phyloP scores from a whole-genome alignment of 2,329 filamentous ascomycete species.

The Hortaea werneckii region DNA sequence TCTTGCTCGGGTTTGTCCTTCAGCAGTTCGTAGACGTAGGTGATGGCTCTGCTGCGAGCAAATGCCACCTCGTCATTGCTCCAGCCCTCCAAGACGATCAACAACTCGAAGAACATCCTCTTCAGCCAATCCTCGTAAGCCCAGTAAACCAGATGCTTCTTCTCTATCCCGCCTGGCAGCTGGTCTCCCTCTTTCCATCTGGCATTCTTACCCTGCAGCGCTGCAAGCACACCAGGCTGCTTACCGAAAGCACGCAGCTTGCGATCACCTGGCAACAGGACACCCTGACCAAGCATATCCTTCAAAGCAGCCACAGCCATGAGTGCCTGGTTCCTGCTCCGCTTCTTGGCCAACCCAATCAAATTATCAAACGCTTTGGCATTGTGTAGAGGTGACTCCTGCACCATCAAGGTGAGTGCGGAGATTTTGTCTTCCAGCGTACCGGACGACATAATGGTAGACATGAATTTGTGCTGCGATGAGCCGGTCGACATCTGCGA shows the following conservation, averaged over 20 bases:
- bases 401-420: slow-evolving; percentile 82
- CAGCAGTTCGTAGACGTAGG: slow-evolving; percentile 81
- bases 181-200: slow-evolving; percentile 60
- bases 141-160: slow-evolving; percentile 76
- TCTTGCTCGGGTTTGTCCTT: slow-evolving; percentile 97
- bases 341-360: slow-evolving; percentile 75
- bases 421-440: slow-evolving; percentile 96
- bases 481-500: slow-evolving; percentile 59
- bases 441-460: slow-evolving; percentile 92
- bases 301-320: slow-evolving; percentile 88
- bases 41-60: slow-evolving; percentile 75
- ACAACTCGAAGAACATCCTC: slow-evolving; percentile 80
- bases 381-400: slow-evolving; percentile 93
- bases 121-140: slow-evolving; percentile 94
- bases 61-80: slow-evolving; percentile 93
- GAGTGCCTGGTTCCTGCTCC: slow-evolving; percentile 84
- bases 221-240: slow-evolving; percentile 66
- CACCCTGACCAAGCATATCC: slow-evolving; percentile 84
- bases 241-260: slow-evolving; percentile 69
- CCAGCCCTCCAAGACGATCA: slow-evolving; percentile 86
- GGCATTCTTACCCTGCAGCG: slow-evolving; percentile 52
- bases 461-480: slow-evolving; percentile 90
- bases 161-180: slow-evolving; percentile 63
- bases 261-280: slow-evolving; percentile 70
- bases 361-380: slow-evolving; percentile 80